Percentiles rank a stretch among this genome's conserved stretches.
Conservation (phyloP, 2,329 filamentous ascomycete genomes). For the Helminthosporium solani region DNA sequence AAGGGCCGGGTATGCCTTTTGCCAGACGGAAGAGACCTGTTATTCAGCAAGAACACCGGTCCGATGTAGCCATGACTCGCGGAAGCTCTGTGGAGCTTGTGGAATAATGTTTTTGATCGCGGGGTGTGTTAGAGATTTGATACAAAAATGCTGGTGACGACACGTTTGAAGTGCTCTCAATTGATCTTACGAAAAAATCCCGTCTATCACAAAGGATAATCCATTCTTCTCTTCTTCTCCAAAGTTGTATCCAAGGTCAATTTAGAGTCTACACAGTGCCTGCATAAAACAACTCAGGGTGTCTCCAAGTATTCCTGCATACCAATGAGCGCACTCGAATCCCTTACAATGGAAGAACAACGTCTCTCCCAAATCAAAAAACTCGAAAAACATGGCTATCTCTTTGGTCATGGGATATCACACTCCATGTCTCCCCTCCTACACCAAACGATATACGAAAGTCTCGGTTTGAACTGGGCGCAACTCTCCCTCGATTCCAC, state of each 20-base stretch:
- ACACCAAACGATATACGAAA: constrained; percentile 56
- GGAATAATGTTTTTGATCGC: background rate
- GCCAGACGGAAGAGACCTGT: background rate
- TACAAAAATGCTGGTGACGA: background rate
- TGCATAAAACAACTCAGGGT: background rate
- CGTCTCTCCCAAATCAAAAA: constrained; percentile 1
- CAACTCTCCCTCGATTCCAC: constrained; percentile 52
- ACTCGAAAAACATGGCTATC: constrained; percentile 52
- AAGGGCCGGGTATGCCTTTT: constrained; percentile 3
- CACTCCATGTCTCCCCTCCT: constrained; percentile 59
- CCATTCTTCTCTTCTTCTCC: too few species aligned
- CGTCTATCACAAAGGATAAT: too few species aligned
- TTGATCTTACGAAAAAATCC: background rate
- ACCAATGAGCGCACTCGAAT: background rate
- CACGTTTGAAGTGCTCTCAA: background rate
- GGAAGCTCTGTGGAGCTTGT: background rate
- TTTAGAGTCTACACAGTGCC: background rate
- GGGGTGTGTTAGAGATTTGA: background rate
- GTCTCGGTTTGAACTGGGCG: constrained; percentile 54
- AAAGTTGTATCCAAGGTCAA: background rate
- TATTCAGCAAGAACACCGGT: background rate
- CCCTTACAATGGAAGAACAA: background rate
- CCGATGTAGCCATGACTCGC: background rate
- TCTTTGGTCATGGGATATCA: constrained; percentile 58
- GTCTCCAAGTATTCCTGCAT: background rate